phyloP scores from a whole-genome alignment of 208 protist species.

The Leptomonas seymouri region DNA sequence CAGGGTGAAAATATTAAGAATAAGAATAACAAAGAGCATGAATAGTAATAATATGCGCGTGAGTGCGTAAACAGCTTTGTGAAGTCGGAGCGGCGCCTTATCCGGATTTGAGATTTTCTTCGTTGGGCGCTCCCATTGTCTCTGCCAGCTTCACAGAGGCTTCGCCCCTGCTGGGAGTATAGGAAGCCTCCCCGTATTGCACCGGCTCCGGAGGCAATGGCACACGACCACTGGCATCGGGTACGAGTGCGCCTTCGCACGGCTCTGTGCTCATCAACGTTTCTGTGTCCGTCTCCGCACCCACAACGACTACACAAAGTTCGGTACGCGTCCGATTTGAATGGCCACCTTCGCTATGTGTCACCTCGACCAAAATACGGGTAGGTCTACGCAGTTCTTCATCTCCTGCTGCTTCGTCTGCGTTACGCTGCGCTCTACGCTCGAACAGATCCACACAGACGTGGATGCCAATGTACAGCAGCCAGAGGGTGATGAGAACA shows the following conservation, averaged over 20 bases:
- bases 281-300: not conserved
- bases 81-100: too few species aligned
- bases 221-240: slow-evolving; percentile 8
- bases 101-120: not conserved
- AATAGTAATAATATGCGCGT: too few species aligned
- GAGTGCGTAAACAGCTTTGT: too few species aligned
- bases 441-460: slow-evolving; percentile 12
- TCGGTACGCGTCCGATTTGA: not conserved
- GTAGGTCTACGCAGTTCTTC: not conserved
- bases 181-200: slow-evolving; percentile 14
- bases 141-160: not conserved
- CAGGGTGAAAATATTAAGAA: too few species aligned
- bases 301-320: slow-evolving; percentile 7
- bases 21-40: too few species aligned
- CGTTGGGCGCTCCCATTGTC: not conserved
- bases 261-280: not conserved
- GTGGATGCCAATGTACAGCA: slow-evolving; percentile 12
- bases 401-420: not conserved
- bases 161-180: not conserved
- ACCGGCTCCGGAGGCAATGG: slow-evolving; percentile 7
- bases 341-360: not conserved
- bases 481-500: slow-evolving; percentile 12
- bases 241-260: slow-evolving; percentile 14
- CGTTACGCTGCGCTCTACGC: not conserved
- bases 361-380: not conserved